These are phyloP conservation scores for Coemansia sp. DNA, from an alignment of 192 early-diverging fungal genomes.

Conservation along the genomic window DNA sequence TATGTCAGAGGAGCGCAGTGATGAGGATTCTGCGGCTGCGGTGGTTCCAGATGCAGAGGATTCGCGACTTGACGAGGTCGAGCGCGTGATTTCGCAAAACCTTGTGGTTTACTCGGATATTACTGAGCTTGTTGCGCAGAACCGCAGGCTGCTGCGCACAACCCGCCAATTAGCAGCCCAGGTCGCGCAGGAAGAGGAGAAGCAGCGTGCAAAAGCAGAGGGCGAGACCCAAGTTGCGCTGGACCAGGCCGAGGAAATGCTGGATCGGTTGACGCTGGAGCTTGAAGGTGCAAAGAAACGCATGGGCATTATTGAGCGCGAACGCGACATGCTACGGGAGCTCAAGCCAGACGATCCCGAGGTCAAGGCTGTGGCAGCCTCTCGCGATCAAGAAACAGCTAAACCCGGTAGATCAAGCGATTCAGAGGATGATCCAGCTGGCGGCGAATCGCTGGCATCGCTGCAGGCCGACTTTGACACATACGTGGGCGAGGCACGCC, in stretches of 20 bases:
- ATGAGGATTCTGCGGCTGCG: background rate
- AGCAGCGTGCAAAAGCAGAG: slow-evolving; percentile 44
- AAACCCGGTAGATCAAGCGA: background rate
- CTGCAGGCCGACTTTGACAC: slow-evolving; percentile 66
- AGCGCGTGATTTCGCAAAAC: slow-evolving; percentile 58
- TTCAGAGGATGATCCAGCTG: background rate
- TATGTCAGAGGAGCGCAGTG: slow-evolving; percentile 31
- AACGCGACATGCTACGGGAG: slow-evolving; percentile 58
- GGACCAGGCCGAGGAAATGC: slow-evolving; percentile 57
- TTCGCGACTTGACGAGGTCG: slow-evolving; percentile 44
- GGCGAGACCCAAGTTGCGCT: slow-evolving; percentile 57
- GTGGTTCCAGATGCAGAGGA: slow-evolving; percentile 20
- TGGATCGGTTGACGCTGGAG: slow-evolving; percentile 52
- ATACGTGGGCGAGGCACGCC: slow-evolving; percentile 64
- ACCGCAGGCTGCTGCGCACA: slow-evolving; percentile 61
- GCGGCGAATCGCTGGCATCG: slow-evolving; percentile 31
- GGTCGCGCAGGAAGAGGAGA: slow-evolving; percentile 53
- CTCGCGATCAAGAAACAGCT: background rate
- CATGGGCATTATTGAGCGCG: slow-evolving; percentile 55
- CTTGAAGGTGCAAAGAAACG: slow-evolving; percentile 54
- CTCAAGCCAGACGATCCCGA: too few relatives aligned
- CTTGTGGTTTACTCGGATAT: slow-evolving; percentile 58
- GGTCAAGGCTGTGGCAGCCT: background rate
- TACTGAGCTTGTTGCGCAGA: slow-evolving; percentile 60
- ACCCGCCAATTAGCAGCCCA: slow-evolving; percentile 60